phyloP scores from a whole-genome alignment of 1,284 basidiomycete genomes.

The Cerrena zonata region DNA sequence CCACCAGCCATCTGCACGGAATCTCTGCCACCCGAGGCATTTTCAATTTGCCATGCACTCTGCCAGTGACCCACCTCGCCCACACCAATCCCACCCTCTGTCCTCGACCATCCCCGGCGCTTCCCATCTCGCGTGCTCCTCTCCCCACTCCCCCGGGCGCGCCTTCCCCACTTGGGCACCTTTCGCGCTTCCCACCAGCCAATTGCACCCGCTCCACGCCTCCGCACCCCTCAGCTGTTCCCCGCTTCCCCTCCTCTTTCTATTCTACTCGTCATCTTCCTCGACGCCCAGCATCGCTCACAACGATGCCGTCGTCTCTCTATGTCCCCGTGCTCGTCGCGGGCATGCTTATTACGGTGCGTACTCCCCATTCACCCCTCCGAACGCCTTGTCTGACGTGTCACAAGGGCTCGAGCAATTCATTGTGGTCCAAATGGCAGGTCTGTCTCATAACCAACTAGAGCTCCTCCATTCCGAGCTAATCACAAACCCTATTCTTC shows the following conservation, averaged over 20 bases:
- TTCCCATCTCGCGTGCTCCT: slow-evolving; percentile 1
- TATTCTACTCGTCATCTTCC: no score
- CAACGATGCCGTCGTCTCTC: slow-evolving; percentile 30
- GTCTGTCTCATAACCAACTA: slow-evolving; percentile 27
- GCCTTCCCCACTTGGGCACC: not conserved
- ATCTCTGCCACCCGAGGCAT: no score
- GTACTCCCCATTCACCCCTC: slow-evolving; percentile 13
- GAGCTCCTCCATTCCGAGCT: slow-evolving; percentile 5
- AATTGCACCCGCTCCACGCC: slow-evolving; percentile 6
- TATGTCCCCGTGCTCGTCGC: slow-evolving; percentile 52
- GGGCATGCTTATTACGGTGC: slow-evolving; percentile 77
- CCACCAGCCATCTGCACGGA: no score
- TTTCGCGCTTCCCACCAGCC: slow-evolving; percentile 2
- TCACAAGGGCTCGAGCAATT: slow-evolving; percentile 68
- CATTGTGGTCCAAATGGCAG: slow-evolving; percentile 78
- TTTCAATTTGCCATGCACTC: no score
- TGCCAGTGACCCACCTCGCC: no score
- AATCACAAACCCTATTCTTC: slow-evolving; percentile 6
- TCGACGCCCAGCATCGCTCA: slow-evolving; percentile 37
- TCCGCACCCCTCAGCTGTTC: slow-evolving; percentile 1
- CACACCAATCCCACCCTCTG: no score
- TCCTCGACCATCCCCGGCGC: no score
- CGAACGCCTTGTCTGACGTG: slow-evolving; percentile 13
- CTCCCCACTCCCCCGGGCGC: slow-evolving; percentile 1
- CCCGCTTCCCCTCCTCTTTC: slow-evolving; percentile 7